These are phyloP conservation scores for Cryomyces antarcticus DNA, from an alignment of 495 filamentous ascomycete genomes.

Conservation along the genomic window DNA sequence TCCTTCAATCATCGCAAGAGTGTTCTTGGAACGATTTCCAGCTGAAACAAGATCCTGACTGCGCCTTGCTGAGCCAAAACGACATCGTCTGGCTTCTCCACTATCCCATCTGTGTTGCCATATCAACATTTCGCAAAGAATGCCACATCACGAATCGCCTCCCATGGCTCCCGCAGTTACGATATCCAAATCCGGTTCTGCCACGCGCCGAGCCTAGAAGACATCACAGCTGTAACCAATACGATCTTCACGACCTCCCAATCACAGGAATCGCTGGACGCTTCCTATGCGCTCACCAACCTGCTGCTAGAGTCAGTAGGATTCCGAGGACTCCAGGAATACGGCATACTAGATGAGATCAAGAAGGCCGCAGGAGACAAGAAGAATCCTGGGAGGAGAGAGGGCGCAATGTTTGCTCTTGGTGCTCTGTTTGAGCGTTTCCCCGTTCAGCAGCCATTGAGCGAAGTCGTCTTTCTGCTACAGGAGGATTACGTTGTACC, in stretches of 20 bases:
- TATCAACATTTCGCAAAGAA: conserved; percentile 15
- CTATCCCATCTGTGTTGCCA: too few species aligned
- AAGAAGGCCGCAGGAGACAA: conserved; percentile 84
- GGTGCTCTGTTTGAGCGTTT: conserved; percentile 86
- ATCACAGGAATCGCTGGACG: conserved; percentile 73
- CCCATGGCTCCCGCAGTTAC: conserved; percentile 36
- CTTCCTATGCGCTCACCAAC: conserved; percentile 63
- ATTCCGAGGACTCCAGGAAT: conserved; percentile 48
- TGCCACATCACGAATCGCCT: conserved; percentile 46
- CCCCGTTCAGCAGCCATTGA: conserved; percentile 52
- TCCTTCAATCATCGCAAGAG: too few species aligned
- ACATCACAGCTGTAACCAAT: conserved; percentile 50
- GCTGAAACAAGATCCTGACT: too few species aligned
- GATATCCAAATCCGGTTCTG: conserved; percentile 37
- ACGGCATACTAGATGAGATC: conserved; percentile 50
- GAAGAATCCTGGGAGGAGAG: conserved; percentile 69
- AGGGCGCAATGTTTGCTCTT: conserved; percentile 86
- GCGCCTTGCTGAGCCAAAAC: too few species aligned
- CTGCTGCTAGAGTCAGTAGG: conserved; percentile 60
- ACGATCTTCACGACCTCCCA: conserved; percentile 62
- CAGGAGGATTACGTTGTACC: conserved; percentile 56
- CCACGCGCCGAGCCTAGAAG: conserved; percentile 45
- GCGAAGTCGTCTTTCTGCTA: conserved; percentile 60
- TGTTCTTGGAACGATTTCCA: too few species aligned
- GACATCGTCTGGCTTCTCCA: too few species aligned